These are phyloP conservation scores for Aspergillus versicolor DNA, from an alignment of 2,329 filamentous ascomycete species.

Conservation along the genomic window DNA sequence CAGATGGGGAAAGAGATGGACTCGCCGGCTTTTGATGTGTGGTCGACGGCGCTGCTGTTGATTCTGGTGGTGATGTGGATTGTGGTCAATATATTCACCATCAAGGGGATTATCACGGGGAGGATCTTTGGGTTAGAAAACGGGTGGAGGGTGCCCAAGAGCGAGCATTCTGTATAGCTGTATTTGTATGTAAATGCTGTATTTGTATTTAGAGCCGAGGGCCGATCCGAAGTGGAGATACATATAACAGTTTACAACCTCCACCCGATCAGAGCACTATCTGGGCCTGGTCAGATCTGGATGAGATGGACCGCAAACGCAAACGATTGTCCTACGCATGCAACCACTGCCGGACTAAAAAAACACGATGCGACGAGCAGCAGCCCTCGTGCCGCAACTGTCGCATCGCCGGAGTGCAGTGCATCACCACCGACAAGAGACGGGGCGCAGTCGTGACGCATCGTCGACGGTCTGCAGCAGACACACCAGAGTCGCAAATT, in stretches of 20 bases:
- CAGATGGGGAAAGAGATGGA: constrained; percentile 40
- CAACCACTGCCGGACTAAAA: constrained; percentile 5
- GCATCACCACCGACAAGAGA: constrained; percentile 8
- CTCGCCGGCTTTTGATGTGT: constrained; percentile 39
- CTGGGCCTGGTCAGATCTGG: too few species aligned
- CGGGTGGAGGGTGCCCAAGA: constrained; percentile 20
- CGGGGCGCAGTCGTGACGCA: background rate
- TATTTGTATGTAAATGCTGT: too few species aligned
- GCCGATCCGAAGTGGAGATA: too few species aligned
- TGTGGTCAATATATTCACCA: constrained; percentile 30
- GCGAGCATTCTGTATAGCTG: background rate
- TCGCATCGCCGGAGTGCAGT: background rate
- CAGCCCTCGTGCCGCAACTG: constrained; percentile 7
- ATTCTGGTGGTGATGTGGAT: constrained; percentile 37
- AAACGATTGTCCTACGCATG: constrained; percentile 1
- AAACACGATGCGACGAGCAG: constrained; percentile 5
- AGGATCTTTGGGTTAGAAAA: constrained; percentile 30
- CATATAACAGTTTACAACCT: too few species aligned
- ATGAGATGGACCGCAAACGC: background rate
- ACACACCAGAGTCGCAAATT: background rate
- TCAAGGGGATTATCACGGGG: constrained; percentile 31
- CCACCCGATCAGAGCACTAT: too few species aligned
- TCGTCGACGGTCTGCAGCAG: background rate
- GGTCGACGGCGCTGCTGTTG: constrained; percentile 38
- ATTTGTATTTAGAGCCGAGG: too few species aligned